These are phyloP conservation scores for Phaeotremella fagi DNA, from an alignment of 768 basidiomycete species.

Conservation along the genomic window DNA sequence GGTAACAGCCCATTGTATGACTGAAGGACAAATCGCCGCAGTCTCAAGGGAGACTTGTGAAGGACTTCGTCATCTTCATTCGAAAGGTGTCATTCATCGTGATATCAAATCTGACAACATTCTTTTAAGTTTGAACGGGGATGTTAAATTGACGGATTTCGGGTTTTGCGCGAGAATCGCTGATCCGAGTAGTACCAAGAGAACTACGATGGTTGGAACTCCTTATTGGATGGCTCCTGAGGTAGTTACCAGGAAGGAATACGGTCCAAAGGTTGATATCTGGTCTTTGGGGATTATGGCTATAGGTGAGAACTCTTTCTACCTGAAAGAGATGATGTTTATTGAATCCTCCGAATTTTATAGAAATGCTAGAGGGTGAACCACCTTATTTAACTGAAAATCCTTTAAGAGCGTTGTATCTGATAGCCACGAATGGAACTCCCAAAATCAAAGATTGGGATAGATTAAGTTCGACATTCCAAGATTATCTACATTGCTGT, in stretches of 20 bases:
- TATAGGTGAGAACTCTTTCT: constrained; percentile 54
- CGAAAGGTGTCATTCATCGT: constrained; percentile 94
- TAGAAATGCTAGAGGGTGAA: constrained; percentile 94
- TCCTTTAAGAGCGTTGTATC: constrained; percentile 84
- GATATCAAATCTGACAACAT: constrained; percentile 99
- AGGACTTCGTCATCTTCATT: constrained; percentile 88
- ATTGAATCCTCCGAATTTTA: neutral
- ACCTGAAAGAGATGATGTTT: neutral
- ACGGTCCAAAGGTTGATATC: constrained; percentile 92
- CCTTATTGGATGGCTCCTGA: constrained; percentile 99
- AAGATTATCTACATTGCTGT: constrained; percentile 79
- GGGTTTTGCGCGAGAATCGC: constrained; percentile 50
- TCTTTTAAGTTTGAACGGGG: constrained; percentile 81
- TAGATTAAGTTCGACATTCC: constrained; percentile 68
- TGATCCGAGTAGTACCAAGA: constrained; percentile 55
- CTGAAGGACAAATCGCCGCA: constrained; percentile 96
- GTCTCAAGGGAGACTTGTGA: constrained; percentile 89
- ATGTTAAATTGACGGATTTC: constrained; percentile 79
- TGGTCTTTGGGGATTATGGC: constrained; percentile 98
- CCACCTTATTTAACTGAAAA: constrained; percentile 95
- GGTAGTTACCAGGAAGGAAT: constrained; percentile 94
- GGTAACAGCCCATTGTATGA: constrained; percentile 93
- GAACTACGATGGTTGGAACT: constrained; percentile 97
- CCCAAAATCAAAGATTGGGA: constrained; percentile 92
- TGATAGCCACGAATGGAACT: constrained; percentile 97